Percentiles rank a stretch among this genome's conserved stretches.
phyloP scores from a whole-genome alignment of 2,329 filamentous ascomycete genomes.

The Aureobasidium uvarum region DNA sequence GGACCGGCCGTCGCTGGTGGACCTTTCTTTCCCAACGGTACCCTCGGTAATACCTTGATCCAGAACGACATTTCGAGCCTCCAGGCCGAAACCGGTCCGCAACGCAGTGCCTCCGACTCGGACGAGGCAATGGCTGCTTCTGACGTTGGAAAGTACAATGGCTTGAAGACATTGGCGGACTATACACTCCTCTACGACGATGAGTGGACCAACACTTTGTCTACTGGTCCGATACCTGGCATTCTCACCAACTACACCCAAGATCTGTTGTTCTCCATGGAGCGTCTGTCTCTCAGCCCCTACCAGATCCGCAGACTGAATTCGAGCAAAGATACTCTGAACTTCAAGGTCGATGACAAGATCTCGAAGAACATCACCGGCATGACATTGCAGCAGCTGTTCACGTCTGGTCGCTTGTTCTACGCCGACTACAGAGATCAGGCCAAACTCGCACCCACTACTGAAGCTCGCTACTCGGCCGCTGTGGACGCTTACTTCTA shows the following conservation, averaged over 20 bases:
- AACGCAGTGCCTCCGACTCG: neutral
- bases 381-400: constrained; percentile 7
- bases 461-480: neutral
- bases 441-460: neutral
- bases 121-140: neutral
- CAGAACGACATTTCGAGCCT: neutral
- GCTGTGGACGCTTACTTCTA: constrained; percentile 17
- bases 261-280: constrained; percentile 11
- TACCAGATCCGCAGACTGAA: constrained; percentile 14
- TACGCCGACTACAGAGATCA: constrained; percentile 16
- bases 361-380: constrained; percentile 3
- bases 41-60: constrained; percentile 5
- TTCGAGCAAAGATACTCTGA: neutral
- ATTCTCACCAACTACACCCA: constrained; percentile 20
- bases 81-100: neutral
- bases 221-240: neutral
- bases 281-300: constrained; percentile 7
- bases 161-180: constrained; percentile 1
- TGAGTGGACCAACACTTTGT: neutral
- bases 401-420: neutral
- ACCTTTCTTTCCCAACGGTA: constrained; percentile 4
- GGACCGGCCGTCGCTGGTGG: constrained; percentile 11
- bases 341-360: constrained; percentile 11
- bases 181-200: constrained; percentile 15
- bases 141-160: constrained; percentile 3